Conservation (phyloP, 228 moss, liverwort and hornwort species). For the Sphagnum magellanicum region DNA sequence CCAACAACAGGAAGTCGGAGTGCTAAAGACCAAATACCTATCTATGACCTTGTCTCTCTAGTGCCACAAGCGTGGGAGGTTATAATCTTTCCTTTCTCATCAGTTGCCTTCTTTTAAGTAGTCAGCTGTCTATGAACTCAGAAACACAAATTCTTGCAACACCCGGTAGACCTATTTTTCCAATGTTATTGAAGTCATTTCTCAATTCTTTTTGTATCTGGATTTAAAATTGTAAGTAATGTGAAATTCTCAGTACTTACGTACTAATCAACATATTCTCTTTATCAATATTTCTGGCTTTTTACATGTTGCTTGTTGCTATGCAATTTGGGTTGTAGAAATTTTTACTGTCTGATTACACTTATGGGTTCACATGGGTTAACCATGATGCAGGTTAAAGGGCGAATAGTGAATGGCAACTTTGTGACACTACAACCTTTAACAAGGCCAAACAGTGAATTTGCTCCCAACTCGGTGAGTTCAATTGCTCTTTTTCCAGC, state of each 20-base stretch:
- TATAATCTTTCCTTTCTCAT: not conserved
- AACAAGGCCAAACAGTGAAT: constrained; percentile 17
- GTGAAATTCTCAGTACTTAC: not conserved
- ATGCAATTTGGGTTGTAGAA: not conserved
- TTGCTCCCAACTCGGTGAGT: constrained; percentile 17
- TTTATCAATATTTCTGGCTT: not conserved
- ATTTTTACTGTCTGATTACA: not conserved
- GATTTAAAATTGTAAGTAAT: not conserved
- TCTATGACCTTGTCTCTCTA: constrained; percentile 33
- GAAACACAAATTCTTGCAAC: too few relatives aligned
- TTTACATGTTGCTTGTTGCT: not conserved
- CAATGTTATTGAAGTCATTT: not conserved
- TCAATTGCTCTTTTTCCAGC: not conserved
- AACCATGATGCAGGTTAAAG: constrained; percentile 24
- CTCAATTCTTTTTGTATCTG: not conserved
- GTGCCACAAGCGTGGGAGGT: constrained; percentile 32
- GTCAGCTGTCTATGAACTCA: not conserved
- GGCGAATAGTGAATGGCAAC: constrained; percentile 19
- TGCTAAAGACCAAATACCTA: constrained; percentile 18
- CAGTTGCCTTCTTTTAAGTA: not conserved
- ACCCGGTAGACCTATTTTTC: too few relatives aligned
- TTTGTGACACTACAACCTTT: constrained; percentile 37
- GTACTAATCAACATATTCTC: not conserved
- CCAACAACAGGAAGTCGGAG: constrained; percentile 29
- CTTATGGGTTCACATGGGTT: not conserved